A percentile compares a stretch with the other conserved stretches of the same genome.
These are phyloP conservation scores for Oryza nivara DNA, from an alignment of 176 grass and related monocot species.

Conservation along the genomic window DNA sequence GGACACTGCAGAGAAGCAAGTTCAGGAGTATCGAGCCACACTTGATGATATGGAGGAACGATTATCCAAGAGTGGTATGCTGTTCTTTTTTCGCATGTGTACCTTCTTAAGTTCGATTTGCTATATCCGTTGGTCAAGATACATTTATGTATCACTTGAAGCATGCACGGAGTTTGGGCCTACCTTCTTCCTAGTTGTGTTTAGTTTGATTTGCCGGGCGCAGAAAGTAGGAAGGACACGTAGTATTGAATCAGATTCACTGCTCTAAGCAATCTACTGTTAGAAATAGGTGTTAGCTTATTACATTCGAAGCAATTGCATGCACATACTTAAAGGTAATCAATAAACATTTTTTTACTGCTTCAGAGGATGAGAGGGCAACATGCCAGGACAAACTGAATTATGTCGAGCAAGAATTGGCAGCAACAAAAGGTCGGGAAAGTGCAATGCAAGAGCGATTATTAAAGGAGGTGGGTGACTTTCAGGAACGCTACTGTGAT, in stretches of 20 bases:
- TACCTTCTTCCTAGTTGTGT: background rate
- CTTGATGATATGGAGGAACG: slow-evolving; percentile 54
- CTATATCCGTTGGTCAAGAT: background rate
- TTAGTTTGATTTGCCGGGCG: background rate
- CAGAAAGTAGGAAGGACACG: slow-evolving; percentile 4
- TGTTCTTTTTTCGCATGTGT: background rate
- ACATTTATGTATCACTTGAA: slow-evolving; percentile 19
- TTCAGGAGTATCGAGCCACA: slow-evolving; percentile 65
- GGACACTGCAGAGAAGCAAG: slow-evolving; percentile 70
- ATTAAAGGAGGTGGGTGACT: slow-evolving; percentile 74
- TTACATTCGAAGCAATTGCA: slow-evolving; percentile 26
- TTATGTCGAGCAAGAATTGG: slow-evolving; percentile 84
- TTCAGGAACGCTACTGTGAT: slow-evolving; percentile 59
- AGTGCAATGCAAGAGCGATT: slow-evolving; percentile 72
- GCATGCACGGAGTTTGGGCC: background rate
- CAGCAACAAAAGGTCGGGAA: slow-evolving; percentile 82
- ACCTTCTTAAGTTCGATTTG: background rate
- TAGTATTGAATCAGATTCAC: slow-evolving; percentile 18
- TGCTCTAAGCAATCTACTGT: slow-evolving; percentile 15
- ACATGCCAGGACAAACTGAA: slow-evolving; percentile 62
- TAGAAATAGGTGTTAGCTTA: slow-evolving; percentile 19
- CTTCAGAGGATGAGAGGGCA: slow-evolving; percentile 75
- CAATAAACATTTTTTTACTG: slow-evolving; percentile 31
- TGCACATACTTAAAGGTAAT: slow-evolving; percentile 13
- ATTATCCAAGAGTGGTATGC: slow-evolving; percentile 69